A percentile compares a stretch with the other conserved stretches of the same genome.
These are phyloP conservation scores for Lactarius hatsudake DNA, from an alignment of 768 basidiomycete species.

Conservation along the genomic window DNA sequence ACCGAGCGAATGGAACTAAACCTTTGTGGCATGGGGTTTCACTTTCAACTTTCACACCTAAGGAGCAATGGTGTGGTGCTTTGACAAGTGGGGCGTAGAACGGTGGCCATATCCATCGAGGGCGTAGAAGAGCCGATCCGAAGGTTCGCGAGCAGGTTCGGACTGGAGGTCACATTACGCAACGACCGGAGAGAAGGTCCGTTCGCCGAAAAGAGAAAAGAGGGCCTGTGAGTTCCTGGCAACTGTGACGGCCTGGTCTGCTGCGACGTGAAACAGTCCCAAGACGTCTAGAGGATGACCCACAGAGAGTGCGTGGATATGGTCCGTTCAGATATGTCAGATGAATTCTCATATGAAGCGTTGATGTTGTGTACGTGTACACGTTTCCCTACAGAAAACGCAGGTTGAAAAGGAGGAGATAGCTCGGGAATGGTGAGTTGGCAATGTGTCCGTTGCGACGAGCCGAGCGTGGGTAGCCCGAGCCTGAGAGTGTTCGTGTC, in stretches of 20 bases:
- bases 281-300: conserved; percentile 3
- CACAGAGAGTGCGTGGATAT: not conserved
- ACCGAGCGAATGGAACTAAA: not conserved
- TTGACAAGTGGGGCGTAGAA: conserved; percentile 14
- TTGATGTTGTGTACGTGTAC: conserved; percentile 3
- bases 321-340: not conserved
- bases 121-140: conserved; percentile 11
- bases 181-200: conserved; percentile 12
- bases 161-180: conserved; percentile 5
- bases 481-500: not conserved
- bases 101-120: conserved; percentile 8
- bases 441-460: conserved; percentile 1
- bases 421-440: not conserved
- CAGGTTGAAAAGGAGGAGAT: conserved; percentile 3
- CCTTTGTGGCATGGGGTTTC: conserved; percentile 17
- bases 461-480: not conserved
- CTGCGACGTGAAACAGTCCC: not conserved
- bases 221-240: not conserved
- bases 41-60: not conserved
- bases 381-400: not conserved
- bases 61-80: not conserved
- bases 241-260: not conserved
- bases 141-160: conserved; percentile 4
- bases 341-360: conserved; percentile 7
- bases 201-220: not conserved